These are phyloP conservation scores for Staphylotrichum longicolle DNA, from an alignment of 495 filamentous ascomycete species.

Conservation along the genomic window DNA sequence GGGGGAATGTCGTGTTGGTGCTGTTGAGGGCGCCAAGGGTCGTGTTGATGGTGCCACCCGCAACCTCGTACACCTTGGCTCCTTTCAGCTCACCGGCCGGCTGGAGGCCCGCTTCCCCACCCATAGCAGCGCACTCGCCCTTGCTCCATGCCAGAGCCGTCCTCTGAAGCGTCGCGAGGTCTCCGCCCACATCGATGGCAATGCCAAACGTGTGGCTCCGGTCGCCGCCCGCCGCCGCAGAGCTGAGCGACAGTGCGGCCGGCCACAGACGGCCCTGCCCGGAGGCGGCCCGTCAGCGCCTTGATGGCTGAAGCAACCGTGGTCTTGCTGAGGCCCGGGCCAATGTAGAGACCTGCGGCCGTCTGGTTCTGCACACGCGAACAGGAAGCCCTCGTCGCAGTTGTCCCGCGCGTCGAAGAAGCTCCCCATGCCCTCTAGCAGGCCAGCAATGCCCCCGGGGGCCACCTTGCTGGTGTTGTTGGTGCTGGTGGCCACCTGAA, in stretches of 20 bases:
- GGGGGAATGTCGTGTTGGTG: not conserved
- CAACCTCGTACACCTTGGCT: no score
- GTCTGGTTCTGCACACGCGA: slow-evolving; percentile 16
- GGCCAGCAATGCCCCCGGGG: slow-evolving; percentile 1
- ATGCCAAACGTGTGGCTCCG: slow-evolving; percentile 10
- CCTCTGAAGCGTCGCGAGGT: slow-evolving; percentile 8
- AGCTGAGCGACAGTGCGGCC: slow-evolving; percentile 10
- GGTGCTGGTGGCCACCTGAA: no score
- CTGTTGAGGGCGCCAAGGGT: not conserved
- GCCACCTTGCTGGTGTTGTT: no score
- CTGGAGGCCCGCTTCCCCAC: not conserved
- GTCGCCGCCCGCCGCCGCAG: slow-evolving; percentile 4
- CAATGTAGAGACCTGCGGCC: slow-evolving; percentile 12
- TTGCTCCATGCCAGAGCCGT: slow-evolving; percentile 14
- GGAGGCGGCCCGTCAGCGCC: slow-evolving; percentile 6
- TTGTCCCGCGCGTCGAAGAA: slow-evolving; percentile 19
- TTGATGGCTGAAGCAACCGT: slow-evolving; percentile 12
- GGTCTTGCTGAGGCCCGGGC: slow-evolving; percentile 11
- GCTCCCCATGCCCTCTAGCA: slow-evolving; percentile 5
- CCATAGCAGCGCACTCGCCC: slow-evolving; percentile 8
- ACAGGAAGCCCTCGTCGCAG: slow-evolving; percentile 19
- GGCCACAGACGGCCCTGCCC: not conserved
- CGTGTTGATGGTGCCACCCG: not conserved
- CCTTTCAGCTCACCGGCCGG: slow-evolving; percentile 1
- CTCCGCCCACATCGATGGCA: slow-evolving; percentile 2